Percentiles rank a stretch among this genome's conserved stretches.
phyloP scores from a whole-genome alignment of 306 rosid species.

The Trichosanthes truncata region DNA sequence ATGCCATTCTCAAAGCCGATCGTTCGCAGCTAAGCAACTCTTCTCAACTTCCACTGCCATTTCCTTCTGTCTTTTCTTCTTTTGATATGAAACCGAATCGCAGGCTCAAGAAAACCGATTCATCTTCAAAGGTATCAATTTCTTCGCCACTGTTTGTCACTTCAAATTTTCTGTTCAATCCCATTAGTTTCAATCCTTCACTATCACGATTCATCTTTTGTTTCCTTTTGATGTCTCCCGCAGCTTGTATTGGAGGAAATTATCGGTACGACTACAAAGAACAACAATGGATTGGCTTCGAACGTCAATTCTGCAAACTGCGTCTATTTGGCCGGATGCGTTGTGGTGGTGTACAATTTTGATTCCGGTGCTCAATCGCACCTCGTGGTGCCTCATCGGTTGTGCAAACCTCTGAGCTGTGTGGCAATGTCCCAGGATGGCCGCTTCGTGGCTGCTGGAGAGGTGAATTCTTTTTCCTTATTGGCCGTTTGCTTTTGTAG shows the following conservation, averaged over 20 bases:
- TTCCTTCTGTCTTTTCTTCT: background rate
- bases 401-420: slow-evolving; percentile 51
- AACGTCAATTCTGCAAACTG: slow-evolving; percentile 26
- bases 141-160: background rate
- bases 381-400: slow-evolving; percentile 50
- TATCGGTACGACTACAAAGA: slow-evolving; percentile 52
- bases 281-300: slow-evolving; percentile 53
- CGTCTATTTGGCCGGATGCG: slow-evolving; percentile 60
- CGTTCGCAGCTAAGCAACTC: background rate
- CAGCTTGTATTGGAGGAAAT: slow-evolving; percentile 64
- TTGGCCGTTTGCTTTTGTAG: background rate
- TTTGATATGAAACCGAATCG: slow-evolving; percentile 34
- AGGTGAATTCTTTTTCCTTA: slow-evolving; percentile 23
- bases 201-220: background rate
- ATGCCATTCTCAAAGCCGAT: background rate
- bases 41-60: background rate
- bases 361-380: slow-evolving; percentile 45
- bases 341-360: slow-evolving; percentile 50
- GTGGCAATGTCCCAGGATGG: slow-evolving; percentile 59
- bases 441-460: slow-evolving; percentile 61
- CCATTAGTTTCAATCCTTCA: background rate
- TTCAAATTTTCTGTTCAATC: background rate
- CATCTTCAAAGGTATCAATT: slow-evolving; percentile 34
- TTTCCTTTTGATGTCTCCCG: background rate
- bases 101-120: slow-evolving; percentile 32